Conservation (phyloP, 306 rosid species). For the Castanospermum australe region DNA sequence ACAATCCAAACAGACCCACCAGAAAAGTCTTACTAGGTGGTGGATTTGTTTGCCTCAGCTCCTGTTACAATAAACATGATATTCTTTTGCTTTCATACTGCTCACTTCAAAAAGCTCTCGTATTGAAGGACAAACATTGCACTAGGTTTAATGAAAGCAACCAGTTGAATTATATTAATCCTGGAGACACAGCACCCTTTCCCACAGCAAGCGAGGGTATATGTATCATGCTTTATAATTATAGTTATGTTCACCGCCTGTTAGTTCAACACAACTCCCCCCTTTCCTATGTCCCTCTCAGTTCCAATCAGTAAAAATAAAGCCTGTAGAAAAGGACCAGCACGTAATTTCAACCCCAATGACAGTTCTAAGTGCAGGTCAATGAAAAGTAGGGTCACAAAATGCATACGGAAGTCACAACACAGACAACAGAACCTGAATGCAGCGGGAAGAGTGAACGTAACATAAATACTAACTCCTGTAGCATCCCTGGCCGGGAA, state of each 20-base stretch:
- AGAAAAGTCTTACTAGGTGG: neutral
- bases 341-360: neutral
- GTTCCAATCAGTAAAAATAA: neutral
- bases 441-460: neutral
- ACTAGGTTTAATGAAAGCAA: neutral
- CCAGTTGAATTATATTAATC: neutral
- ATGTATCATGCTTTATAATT: neutral
- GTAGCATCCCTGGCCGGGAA: slow-evolving; percentile 2
- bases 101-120: neutral
- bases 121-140: neutral
- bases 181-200: neutral
- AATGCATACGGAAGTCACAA: neutral
- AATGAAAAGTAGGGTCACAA: neutral
- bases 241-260: neutral
- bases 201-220: neutral
- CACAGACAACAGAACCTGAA: slow-evolving; percentile 20
- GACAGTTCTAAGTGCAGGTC: neutral
- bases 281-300: neutral
- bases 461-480: slow-evolving; percentile 13
- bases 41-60: neutral
- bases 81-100: neutral
- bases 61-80: neutral
- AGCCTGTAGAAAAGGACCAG: neutral
- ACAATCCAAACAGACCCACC: neutral
- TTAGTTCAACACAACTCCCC: neutral